Percentiles rank a stretch among this genome's conserved stretches.
Conservation (phyloP, 2,329 filamentous ascomycete species). For the Colletotrichum neosansevieriae region DNA sequence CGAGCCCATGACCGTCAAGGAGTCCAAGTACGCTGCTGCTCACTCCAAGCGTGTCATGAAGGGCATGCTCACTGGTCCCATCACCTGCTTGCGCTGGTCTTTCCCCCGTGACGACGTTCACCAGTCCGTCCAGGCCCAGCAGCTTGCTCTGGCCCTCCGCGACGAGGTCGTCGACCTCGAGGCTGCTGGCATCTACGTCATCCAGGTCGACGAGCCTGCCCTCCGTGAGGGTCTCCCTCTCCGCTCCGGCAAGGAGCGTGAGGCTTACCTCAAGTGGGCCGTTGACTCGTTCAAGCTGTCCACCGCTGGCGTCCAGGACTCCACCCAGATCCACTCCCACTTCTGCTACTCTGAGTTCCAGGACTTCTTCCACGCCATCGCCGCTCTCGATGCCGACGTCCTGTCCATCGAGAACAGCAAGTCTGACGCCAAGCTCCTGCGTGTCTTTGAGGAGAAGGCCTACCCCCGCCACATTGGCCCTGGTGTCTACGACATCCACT, state of each 20-base stretch:
- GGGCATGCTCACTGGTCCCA: constrained; percentile 99
- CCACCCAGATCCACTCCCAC: constrained; percentile 99
- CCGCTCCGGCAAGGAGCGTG: constrained; percentile 91
- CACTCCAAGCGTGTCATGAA: constrained; percentile 99
- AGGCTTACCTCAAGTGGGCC: constrained; percentile 97
- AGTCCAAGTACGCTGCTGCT: constrained; percentile 97
- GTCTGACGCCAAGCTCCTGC: constrained; percentile 98
- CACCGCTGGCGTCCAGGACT: constrained; percentile 92
- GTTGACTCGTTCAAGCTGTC: constrained; percentile 98
- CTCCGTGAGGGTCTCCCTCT: constrained; percentile 99
- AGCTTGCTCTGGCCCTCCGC: constrained; percentile 97
- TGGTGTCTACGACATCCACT: constrained; percentile 99
- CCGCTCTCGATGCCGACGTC: constrained; percentile 96
- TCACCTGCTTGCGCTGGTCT: constrained; percentile 99
- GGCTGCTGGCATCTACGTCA: constrained; percentile 95
- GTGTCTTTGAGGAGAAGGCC: constrained; percentile 96
- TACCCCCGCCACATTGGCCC: constrained; percentile 99
- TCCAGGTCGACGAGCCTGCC: constrained; percentile 99
- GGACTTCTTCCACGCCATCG: constrained; percentile 99
- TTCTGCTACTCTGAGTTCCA: constrained; percentile 99
- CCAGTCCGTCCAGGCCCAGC: constrained; percentile 98
- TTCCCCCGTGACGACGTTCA: constrained; percentile 99
- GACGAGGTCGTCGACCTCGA: constrained; percentile 99
- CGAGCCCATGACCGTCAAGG: constrained; percentile 97
- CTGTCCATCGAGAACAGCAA: constrained; percentile 99